Evolutionary conservation across 108 stramenopile species (phyloP).

Genomic region (Cyclotella distinguenda): DNA sequence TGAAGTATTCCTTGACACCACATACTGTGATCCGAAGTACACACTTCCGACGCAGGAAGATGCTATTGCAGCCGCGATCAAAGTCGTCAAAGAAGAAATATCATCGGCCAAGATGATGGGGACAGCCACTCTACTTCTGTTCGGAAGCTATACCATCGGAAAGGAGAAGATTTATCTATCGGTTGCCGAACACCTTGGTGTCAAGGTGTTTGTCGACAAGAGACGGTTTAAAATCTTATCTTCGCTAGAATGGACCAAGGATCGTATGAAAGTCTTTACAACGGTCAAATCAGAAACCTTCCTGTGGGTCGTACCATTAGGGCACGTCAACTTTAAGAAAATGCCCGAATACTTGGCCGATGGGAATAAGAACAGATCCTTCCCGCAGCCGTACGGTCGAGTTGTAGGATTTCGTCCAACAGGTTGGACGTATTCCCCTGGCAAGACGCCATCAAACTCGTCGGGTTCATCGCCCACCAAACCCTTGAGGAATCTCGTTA

Average conservation of each 20-base stretch:
- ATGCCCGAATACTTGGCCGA: constrained; percentile 59
- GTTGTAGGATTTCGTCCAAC: constrained; percentile 69
- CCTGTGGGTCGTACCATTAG: constrained; percentile 85
- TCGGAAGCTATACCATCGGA: constrained; percentile 93
- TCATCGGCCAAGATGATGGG: constrained; percentile 33
- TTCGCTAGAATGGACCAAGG: constrained; percentile 65
- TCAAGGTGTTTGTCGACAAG: constrained; percentile 85
- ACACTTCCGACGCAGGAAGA: constrained; percentile 56
- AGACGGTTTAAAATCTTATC: constrained; percentile 67
- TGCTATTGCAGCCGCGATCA: constrained; percentile 54
- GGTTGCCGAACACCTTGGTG: constrained; percentile 65
- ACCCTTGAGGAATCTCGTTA: constrained; percentile 40
- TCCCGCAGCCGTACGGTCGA: constrained; percentile 52
- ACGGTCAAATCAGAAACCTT: constrained; percentile 56
- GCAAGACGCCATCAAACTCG: constrained; percentile 19
- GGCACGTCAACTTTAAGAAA: constrained; percentile 81
- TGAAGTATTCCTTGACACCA: constrained; percentile 69
- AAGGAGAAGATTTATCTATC: constrained; percentile 90
- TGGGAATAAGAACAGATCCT: constrained; percentile 47
- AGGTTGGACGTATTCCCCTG: constrained; percentile 41
- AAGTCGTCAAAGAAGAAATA: constrained; percentile 53
- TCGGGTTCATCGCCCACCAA: constrained; percentile 1
- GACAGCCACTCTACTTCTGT: constrained; percentile 73
- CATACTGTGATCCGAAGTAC: constrained; percentile 62
- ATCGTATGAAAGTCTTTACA: constrained; percentile 62